These are phyloP conservation scores for Ensete glaucum DNA, from an alignment of 176 grass and related monocot genomes.

Conservation along the genomic window DNA sequence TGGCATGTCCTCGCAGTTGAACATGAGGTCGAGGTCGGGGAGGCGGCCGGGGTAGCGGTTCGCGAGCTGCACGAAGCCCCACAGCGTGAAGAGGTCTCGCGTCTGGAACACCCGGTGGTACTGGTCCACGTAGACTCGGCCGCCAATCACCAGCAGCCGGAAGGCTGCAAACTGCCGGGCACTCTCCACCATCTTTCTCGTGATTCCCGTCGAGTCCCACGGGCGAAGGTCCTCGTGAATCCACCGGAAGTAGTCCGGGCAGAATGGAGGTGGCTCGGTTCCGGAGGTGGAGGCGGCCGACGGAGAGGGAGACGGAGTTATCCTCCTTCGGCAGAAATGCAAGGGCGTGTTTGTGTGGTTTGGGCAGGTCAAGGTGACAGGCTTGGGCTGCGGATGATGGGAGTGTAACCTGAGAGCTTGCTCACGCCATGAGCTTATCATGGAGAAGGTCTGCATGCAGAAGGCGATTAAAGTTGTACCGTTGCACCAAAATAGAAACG, in stretches of 20 bases:
- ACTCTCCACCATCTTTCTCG: slow-evolving; percentile 37
- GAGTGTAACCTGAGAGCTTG: not conserved
- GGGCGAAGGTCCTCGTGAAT: slow-evolving; percentile 55
- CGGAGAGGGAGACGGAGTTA: not conserved
- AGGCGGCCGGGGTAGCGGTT: slow-evolving; percentile 44
- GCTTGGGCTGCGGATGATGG: not conserved
- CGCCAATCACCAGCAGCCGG: slow-evolving; percentile 47
- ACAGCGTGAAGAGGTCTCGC: slow-evolving; percentile 56
- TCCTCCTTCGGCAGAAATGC: not conserved
- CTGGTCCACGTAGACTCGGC: slow-evolving; percentile 39
- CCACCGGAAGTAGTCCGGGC: slow-evolving; percentile 17
- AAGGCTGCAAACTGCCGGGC: slow-evolving; percentile 31
- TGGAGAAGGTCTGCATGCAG: not conserved
- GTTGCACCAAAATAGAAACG: too few species aligned
- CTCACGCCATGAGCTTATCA: not conserved
- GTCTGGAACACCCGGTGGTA: slow-evolving; percentile 48
- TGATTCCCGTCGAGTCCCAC: slow-evolving; percentile 47
- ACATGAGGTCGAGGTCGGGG: slow-evolving; percentile 70
- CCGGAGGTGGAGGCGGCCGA: not conserved
- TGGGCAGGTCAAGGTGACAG: slow-evolving; percentile 2
- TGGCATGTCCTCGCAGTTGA: slow-evolving; percentile 48
- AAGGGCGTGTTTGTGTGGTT: slow-evolving; percentile 4
- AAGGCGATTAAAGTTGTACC: too few species aligned
- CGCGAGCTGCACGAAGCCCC: slow-evolving; percentile 62
- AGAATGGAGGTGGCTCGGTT: not conserved